A percentile compares a stretch with the other conserved stretches of the same genome.
Conservation (phyloP, 208 protist genomes). For the Trypanosoma caninum region DNA sequence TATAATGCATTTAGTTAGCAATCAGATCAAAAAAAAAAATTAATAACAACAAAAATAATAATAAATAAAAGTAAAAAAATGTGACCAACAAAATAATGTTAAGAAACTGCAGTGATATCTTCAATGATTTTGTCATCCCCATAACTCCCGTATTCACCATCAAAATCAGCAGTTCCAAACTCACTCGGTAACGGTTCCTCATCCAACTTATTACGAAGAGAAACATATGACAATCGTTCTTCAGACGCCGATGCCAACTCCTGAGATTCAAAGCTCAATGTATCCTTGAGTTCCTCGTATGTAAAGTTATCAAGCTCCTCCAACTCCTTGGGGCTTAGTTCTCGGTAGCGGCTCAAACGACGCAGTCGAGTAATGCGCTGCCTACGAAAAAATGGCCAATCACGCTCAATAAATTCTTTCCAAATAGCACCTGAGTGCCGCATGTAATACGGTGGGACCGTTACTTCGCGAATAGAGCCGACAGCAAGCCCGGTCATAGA, state of each 20-base stretch:
- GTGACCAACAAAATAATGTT: slow-evolving; percentile 3
- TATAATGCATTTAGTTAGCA: no score
- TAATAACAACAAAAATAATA: neutral
- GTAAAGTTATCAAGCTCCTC: slow-evolving; percentile 89
- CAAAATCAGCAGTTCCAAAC: slow-evolving; percentile 19
- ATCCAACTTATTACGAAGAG: slow-evolving; percentile 20
- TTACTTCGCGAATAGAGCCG: slow-evolving; percentile 83
- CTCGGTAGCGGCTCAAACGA: slow-evolving; percentile 56
- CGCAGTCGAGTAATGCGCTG: slow-evolving; percentile 68
- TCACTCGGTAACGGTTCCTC: slow-evolving; percentile 30
- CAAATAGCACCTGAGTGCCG: slow-evolving; percentile 60
- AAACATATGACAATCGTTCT: slow-evolving; percentile 22
- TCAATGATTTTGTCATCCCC: slow-evolving; percentile 21
- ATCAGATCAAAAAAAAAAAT: neutral
- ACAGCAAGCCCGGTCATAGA: slow-evolving; percentile 66
- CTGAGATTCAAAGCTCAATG: slow-evolving; percentile 62
- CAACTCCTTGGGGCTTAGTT: slow-evolving; percentile 71
- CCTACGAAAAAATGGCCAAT: slow-evolving; percentile 86
- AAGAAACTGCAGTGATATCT: slow-evolving; percentile 22
- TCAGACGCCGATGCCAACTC: slow-evolving; percentile 51
- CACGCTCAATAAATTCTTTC: slow-evolving; percentile 84
- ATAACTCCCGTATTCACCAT: neutral
- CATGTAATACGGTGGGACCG: slow-evolving; percentile 75
- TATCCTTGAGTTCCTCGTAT: slow-evolving; percentile 78
- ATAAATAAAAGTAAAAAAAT: slow-evolving; percentile 5